These are phyloP conservation scores for Colletotrichum zoysiae DNA, from an alignment of 2,329 filamentous ascomycete genomes.

Conservation along the genomic window DNA sequence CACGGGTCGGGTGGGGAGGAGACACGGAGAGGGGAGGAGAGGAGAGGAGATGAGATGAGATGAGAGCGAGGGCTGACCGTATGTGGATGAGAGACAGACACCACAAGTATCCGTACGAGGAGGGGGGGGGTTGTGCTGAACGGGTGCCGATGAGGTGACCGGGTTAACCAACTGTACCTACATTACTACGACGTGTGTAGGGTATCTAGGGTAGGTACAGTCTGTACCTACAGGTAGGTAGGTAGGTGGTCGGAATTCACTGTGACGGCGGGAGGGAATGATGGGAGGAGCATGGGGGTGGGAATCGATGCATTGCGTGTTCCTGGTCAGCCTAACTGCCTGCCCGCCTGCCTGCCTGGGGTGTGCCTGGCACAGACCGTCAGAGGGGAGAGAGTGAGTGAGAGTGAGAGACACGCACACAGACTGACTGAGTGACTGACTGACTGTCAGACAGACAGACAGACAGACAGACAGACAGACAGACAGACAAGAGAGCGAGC, in stretches of 20 bases:
- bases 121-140: constrained; percentile 14
- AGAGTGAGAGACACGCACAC: no score
- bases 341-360: background rate
- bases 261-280: background rate
- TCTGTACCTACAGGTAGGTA: no score
- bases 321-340: background rate
- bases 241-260: background rate
- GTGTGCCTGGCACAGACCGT: constrained; percentile 17
- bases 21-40: no score
- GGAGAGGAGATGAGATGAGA: no score
- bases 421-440: no score
- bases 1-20: background rate
- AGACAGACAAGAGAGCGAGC: background rate
- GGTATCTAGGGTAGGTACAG: no score
- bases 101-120: background rate
- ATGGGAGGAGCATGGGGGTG: background rate
- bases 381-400: background rate
- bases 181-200: no score
- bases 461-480: no score
- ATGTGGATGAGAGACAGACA: constrained; percentile 27
- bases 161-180: no score
- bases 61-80: constrained; percentile 10
- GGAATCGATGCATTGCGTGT: constrained; percentile 27
- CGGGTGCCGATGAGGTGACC: background rate
- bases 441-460: no score